These are phyloP conservation scores for Hypoxylon fuscum DNA, from an alignment of 495 filamentous ascomycete genomes.

Conservation along the genomic window DNA sequence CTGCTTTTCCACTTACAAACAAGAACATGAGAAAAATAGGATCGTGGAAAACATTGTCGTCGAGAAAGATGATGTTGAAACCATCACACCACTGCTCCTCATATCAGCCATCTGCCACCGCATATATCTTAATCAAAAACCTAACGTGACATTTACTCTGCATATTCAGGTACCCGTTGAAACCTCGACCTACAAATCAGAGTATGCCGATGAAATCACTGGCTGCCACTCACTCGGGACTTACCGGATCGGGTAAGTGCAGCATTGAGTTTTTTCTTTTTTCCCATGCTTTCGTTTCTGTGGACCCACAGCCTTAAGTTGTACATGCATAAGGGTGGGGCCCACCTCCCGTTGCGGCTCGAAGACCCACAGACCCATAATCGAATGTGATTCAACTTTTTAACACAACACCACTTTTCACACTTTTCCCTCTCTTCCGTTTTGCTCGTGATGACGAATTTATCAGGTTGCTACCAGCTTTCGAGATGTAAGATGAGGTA, in stretches of 20 bases:
- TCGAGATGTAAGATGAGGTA: background rate
- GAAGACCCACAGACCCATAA: slow-evolving; percentile 16
- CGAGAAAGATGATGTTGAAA: too few species aligned
- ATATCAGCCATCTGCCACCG: background rate
- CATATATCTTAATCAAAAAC: background rate
- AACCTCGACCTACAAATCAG: slow-evolving; percentile 18
- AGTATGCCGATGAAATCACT: slow-evolving; percentile 16
- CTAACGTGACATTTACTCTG: background rate
- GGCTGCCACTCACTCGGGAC: slow-evolving; percentile 27
- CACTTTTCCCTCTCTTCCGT: background rate
- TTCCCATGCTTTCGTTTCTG: slow-evolving; percentile 16
- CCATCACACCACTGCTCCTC: background rate
- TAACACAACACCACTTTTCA: slow-evolving; percentile 35
- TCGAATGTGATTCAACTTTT: slow-evolving; percentile 35
- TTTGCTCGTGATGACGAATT: slow-evolving; percentile 19
- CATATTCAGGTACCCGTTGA: slow-evolving; percentile 10
- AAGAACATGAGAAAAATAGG: too few species aligned
- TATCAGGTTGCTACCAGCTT: background rate
- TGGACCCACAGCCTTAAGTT: slow-evolving; percentile 6
- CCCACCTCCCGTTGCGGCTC: slow-evolving; percentile 28
- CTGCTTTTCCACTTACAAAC: too few species aligned
- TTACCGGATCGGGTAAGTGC: slow-evolving; percentile 29
- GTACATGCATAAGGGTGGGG: slow-evolving; percentile 1
- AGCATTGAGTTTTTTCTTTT: slow-evolving; percentile 29
- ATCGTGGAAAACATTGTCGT: too few species aligned